Evolutionary conservation across 2,329 filamentous ascomycete species (phyloP).

Genomic region (Arachnopeziza araneosa): DNA sequence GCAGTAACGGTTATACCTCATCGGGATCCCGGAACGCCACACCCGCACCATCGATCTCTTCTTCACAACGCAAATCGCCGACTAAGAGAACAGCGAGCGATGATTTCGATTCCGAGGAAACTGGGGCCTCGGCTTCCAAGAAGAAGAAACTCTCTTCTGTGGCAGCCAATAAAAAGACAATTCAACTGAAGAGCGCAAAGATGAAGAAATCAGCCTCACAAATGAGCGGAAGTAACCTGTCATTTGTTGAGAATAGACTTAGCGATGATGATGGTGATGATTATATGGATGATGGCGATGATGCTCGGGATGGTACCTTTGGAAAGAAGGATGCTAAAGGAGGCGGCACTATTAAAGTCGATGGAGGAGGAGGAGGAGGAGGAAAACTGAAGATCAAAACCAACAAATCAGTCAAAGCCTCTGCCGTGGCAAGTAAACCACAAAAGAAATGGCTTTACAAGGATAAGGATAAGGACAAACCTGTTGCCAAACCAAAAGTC

Average conservation of each 20-base stretch:
- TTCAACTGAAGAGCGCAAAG: slow-evolving; percentile 18
- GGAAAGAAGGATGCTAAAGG: slow-evolving; percentile 1
- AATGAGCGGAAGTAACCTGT: slow-evolving; percentile 13
- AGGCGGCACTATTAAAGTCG: slow-evolving; percentile 1
- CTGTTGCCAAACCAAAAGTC: not conserved
- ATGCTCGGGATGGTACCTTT: slow-evolving; percentile 26
- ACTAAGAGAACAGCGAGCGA: slow-evolving; percentile 28
- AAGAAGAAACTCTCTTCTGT: slow-evolving; percentile 21
- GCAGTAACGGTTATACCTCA: slow-evolving; percentile 50
- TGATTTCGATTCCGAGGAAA: slow-evolving; percentile 28
- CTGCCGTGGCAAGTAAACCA: not conserved
- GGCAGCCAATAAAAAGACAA: slow-evolving; percentile 19
- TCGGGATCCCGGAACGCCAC: slow-evolving; percentile 60
- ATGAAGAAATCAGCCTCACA: slow-evolving; percentile 14
- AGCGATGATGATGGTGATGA: slow-evolving; percentile 13
- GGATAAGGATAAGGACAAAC: not conserved
- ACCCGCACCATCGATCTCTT: slow-evolving; percentile 31
- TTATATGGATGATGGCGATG: slow-evolving; percentile 19
- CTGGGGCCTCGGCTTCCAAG: slow-evolving; percentile 27
- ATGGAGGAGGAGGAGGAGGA: slow-evolving; percentile 1
- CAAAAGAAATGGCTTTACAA: not conserved
- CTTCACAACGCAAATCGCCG: slow-evolving; percentile 21
- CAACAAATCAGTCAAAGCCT: not conserved
- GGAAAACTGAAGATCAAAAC: not conserved
- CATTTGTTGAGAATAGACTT: slow-evolving; percentile 14